These are phyloP conservation scores for Nannizziopsis arthrosporioides DNA, from an alignment of 2,329 filamentous ascomycete species.

Conservation along the genomic window DNA sequence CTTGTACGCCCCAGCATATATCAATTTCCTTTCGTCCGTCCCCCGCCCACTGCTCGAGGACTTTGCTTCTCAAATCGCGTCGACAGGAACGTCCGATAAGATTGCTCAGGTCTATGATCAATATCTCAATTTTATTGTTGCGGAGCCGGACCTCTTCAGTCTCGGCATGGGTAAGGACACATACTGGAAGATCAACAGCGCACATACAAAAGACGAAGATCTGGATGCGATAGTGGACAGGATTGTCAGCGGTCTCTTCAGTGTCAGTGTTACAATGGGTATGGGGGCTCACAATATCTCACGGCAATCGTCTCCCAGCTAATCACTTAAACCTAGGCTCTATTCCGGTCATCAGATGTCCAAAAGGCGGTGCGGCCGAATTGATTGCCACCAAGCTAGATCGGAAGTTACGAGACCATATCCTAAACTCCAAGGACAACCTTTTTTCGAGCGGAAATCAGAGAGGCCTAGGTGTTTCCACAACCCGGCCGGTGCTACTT, in stretches of 20 bases:
- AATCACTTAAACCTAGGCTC: constrained; percentile 46
- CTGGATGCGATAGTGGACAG: constrained; percentile 77
- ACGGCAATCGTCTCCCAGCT: neutral
- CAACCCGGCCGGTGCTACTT: constrained; percentile 75
- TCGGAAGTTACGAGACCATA: constrained; percentile 88
- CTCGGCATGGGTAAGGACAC: constrained; percentile 85
- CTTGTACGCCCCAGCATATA: constrained; percentile 84
- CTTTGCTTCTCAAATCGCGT: constrained; percentile 77
- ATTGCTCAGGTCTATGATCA: constrained; percentile 92
- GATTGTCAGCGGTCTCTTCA: constrained; percentile 93
- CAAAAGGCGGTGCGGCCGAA: constrained; percentile 83
- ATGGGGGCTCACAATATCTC: constrained; percentile 22
- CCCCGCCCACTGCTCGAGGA: constrained; percentile 84
- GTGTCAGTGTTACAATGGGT: constrained; percentile 97
- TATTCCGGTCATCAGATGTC: constrained; percentile 90
- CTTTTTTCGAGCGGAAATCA: constrained; percentile 60
- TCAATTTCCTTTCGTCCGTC: constrained; percentile 94
- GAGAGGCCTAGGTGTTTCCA: constrained; percentile 51
- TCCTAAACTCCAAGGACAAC: constrained; percentile 95
- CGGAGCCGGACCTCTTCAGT: constrained; percentile 89
- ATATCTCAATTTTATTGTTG: constrained; percentile 93
- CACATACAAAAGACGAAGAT: constrained; percentile 77
- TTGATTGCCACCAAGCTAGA: constrained; percentile 91
- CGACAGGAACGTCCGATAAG: constrained; percentile 72
- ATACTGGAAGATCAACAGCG: constrained; percentile 94